Evolutionary conservation across 2,329 filamentous ascomycete genomes (phyloP).

Genomic region (Bertia moriformis): DNA sequence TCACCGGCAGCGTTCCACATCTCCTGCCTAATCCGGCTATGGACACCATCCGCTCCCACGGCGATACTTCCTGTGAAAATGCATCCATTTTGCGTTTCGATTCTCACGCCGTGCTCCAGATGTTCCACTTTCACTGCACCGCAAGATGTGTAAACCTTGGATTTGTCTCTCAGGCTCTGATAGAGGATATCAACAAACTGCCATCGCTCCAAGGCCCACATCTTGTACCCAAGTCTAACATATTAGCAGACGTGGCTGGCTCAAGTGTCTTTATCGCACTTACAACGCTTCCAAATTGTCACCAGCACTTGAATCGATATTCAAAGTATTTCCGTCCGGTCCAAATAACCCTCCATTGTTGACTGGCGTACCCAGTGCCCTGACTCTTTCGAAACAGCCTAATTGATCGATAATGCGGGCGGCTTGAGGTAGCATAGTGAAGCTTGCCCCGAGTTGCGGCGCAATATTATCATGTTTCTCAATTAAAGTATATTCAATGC

Average conservation of each 20-base stretch:
- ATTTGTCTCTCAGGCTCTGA: constrained; percentile 3
- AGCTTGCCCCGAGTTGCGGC: constrained; percentile 21
- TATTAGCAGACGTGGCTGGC: too few species aligned
- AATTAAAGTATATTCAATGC: constrained; percentile 25
- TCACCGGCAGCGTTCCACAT: background rate
- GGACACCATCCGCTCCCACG: constrained; percentile 6
- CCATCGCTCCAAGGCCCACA: background rate
- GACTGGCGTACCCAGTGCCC: too few species aligned
- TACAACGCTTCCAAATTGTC: too few species aligned
- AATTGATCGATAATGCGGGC: constrained; percentile 25
- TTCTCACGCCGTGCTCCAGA: background rate
- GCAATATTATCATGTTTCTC: constrained; percentile 18
- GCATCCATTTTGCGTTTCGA: background rate
- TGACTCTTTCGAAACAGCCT: constrained; percentile 13
- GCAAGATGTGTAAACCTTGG: background rate
- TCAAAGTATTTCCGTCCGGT: too few species aligned
- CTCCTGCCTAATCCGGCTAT: constrained; percentile 1
- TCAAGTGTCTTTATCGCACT: too few species aligned
- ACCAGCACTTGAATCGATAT: too few species aligned
- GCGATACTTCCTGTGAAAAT: constrained; percentile 2
- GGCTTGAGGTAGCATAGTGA: constrained; percentile 19
- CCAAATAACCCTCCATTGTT: too few species aligned
- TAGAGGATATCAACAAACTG: background rate
- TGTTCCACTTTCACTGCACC: background rate
- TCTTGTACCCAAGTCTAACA: background rate